Percentiles rank a stretch among this genome's conserved stretches.
These are phyloP conservation scores for Sugiyamaella neomexicana DNA, from an alignment of 1,139 yeast genomes.

Conservation along the genomic window DNA sequence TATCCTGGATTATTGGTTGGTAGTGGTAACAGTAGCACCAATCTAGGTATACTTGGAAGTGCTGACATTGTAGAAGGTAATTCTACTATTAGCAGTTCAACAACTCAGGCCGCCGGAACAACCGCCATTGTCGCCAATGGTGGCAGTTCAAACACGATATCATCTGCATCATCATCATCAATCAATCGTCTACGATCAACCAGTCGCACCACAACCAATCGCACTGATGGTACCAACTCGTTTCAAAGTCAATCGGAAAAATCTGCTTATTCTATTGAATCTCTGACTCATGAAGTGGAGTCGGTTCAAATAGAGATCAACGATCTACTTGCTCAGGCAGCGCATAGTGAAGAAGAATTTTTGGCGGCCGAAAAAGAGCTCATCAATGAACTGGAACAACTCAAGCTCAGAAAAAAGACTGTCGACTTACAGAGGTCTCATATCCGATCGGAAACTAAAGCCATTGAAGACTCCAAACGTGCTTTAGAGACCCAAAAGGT, in stretches of 20 bases:
- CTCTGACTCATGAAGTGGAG: conserved; percentile 51
- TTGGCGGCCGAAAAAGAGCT: conserved; percentile 45
- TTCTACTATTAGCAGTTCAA: neutral
- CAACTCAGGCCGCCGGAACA: neutral
- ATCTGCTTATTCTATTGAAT: conserved; percentile 47
- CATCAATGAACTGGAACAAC: conserved; percentile 45
- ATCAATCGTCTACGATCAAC: conserved; percentile 2
- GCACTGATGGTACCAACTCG: conserved; percentile 3
- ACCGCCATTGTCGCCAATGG: neutral
- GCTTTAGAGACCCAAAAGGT: conserved; percentile 40
- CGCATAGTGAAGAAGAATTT: conserved; percentile 46
- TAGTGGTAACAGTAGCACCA: conserved; percentile 4
- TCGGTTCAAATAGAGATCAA: conserved; percentile 51
- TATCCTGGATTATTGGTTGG: conserved; percentile 10
- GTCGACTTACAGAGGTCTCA: conserved; percentile 53
- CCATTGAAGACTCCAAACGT: conserved; percentile 48
- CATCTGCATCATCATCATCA: too few species aligned
- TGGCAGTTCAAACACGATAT: neutral
- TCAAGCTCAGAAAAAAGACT: conserved; percentile 47
- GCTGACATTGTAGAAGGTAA: neutral
- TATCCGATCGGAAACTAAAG: conserved; percentile 50
- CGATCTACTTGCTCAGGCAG: conserved; percentile 45
- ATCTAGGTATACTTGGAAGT: conserved; percentile 1
- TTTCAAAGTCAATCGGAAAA: conserved; percentile 20
- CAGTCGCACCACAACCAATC: conserved; percentile 3